Conservation (phyloP, 1,139 yeast genomes). For the Barnettozyma hawaiiensis region DNA sequence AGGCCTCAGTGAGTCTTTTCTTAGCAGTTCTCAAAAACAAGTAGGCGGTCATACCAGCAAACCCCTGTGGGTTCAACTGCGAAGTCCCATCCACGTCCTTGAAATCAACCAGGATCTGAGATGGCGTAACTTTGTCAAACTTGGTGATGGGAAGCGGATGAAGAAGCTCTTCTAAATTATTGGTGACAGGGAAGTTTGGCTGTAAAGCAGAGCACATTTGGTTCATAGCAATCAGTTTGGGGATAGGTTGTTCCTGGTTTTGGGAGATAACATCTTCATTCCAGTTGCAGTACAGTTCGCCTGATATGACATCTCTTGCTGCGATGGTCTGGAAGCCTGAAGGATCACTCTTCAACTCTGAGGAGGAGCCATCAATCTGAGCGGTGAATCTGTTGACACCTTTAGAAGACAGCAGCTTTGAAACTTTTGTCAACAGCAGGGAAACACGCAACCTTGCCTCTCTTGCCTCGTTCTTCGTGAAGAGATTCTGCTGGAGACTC, state of each 20-base stretch:
- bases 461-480: conserved; percentile 54
- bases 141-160: conserved; percentile 42
- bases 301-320: conserved; percentile 57
- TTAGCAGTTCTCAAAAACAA: conserved; percentile 64
- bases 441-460: conserved; percentile 56
- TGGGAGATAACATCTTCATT: conserved; percentile 24
- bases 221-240: conserved; percentile 60
- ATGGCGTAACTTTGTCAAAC: conserved; percentile 52
- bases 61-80: conserved; percentile 59
- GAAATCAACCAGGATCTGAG: conserved; percentile 77
- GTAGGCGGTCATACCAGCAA: conserved; percentile 66
- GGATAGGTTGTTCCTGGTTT: conserved; percentile 34
- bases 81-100: conserved; percentile 64
- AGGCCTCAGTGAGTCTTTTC: conserved; percentile 72
- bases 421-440: conserved; percentile 54
- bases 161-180: conserved; percentile 31
- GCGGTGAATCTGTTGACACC: conserved; percentile 29
- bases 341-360: conserved; percentile 44
- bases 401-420: conserved; percentile 55
- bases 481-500: conserved; percentile 48
- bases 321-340: conserved; percentile 72
- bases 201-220: conserved; percentile 70
- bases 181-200: conserved; percentile 60
- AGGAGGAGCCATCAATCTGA: conserved; percentile 20
- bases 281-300: conserved; percentile 50